A percentile compares a stretch with the other conserved stretches of the same genome.
These are phyloP conservation scores for Crithidia mellificae DNA, from an alignment of 208 protist genomes.

Conservation along the genomic window DNA sequence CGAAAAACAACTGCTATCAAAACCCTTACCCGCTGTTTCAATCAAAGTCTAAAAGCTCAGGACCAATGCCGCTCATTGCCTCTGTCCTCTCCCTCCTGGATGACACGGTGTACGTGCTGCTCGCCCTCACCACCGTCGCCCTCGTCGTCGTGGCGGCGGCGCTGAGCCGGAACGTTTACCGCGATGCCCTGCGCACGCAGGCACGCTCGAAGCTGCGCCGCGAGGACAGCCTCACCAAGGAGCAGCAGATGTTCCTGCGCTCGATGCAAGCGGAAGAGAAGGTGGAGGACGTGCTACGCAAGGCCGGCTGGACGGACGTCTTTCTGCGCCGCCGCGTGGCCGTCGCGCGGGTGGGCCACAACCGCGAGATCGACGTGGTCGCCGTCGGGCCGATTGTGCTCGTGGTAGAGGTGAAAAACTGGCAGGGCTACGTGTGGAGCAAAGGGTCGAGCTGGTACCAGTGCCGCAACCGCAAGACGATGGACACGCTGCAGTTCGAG, in stretches of 20 bases:
- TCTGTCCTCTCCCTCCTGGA: constrained; percentile 24
- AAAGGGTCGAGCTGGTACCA: constrained; percentile 87
- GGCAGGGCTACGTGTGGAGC: constrained; percentile 88
- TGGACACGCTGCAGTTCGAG: constrained; percentile 79
- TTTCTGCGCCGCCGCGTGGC: constrained; percentile 81
- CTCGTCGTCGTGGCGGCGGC: constrained; percentile 45
- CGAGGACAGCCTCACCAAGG: constrained; percentile 32
- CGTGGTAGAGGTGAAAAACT: constrained; percentile 91
- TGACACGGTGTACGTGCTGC: constrained; percentile 43
- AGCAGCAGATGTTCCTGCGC: constrained; percentile 41
- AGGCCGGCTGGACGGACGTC: constrained; percentile 76
- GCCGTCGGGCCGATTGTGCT: constrained; percentile 78
- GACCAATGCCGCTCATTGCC: constrained; percentile 8
- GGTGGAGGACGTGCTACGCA: constrained; percentile 63
- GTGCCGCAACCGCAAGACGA: constrained; percentile 34
- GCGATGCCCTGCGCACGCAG: constrained; percentile 41
- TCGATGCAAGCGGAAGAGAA: constrained; percentile 80
- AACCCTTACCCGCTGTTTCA: too few species aligned
- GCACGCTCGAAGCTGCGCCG: constrained; percentile 49
- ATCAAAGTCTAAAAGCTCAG: too few species aligned
- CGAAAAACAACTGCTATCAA: too few species aligned
- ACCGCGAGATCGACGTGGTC: constrained; percentile 89
- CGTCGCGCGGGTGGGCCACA: constrained; percentile 76
- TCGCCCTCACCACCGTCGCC: constrained; percentile 39
- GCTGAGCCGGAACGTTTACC: constrained; percentile 57